phyloP scores from a whole-genome alignment of 2,329 filamentous ascomycete genomes.

The Pleoardoris graminearum region DNA sequence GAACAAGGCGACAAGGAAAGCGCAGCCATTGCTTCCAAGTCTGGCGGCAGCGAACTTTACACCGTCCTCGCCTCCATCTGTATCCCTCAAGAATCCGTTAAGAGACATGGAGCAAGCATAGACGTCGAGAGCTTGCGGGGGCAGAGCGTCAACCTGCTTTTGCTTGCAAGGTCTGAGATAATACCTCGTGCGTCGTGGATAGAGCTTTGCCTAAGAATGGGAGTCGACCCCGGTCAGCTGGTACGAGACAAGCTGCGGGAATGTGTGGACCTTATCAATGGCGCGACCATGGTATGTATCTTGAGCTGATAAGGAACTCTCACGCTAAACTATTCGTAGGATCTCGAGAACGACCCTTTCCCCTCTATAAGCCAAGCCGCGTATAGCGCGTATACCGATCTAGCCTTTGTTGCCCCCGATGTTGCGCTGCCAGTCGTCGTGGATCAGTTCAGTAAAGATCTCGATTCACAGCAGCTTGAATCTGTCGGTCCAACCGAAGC shows the following conservation, averaged over 20 bases:
- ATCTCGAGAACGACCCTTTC: constrained; percentile 26
- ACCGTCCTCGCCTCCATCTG: constrained; percentile 66
- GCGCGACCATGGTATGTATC: constrained; percentile 59
- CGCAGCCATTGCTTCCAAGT: constrained; percentile 66
- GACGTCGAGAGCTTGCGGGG: constrained; percentile 59
- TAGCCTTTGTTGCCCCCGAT: constrained; percentile 91
- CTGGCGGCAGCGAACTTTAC: constrained; percentile 66
- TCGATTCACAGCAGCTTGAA: constrained; percentile 70
- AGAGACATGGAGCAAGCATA: constrained; percentile 49
- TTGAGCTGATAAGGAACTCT: too few relatives aligned
- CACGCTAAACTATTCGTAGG: constrained; percentile 16
- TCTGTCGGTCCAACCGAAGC: constrained; percentile 83
- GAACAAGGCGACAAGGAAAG: constrained; percentile 77
- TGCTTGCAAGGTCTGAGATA: constrained; percentile 76
- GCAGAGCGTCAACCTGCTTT: constrained; percentile 76
- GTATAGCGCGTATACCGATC: constrained; percentile 81
- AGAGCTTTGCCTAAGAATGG: constrained; percentile 76
- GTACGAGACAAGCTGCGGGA: constrained; percentile 65
- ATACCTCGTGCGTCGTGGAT: constrained; percentile 86
- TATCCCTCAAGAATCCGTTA: constrained; percentile 56
- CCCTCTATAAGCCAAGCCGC: constrained; percentile 67
- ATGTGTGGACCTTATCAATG: constrained; percentile 69
- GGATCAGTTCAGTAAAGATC: constrained; percentile 71
- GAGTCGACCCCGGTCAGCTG: constrained; percentile 80
- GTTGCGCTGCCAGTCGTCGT: constrained; percentile 76